Evolutionary conservation across 2,329 filamentous ascomycete species (phyloP).

Genomic region (Ophiocordyceps robertsii): DNA sequence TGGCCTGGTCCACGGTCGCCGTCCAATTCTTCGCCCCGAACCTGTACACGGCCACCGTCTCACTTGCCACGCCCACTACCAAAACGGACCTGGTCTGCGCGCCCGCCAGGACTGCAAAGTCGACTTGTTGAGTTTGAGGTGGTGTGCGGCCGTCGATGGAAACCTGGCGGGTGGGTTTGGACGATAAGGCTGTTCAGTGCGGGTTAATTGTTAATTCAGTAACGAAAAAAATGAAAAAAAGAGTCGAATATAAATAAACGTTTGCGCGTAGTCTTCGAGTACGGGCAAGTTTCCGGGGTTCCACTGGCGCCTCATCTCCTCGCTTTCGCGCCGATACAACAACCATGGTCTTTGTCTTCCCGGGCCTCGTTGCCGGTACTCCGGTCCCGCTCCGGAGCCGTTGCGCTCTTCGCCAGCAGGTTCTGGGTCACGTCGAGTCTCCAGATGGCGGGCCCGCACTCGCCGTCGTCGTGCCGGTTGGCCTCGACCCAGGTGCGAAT

Average conservation of each 20-base stretch:
- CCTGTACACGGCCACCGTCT: constrained; percentile 1
- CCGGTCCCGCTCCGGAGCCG: constrained; percentile 6
- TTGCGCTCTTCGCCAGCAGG: constrained; percentile 18
- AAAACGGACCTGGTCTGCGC: constrained; percentile 1
- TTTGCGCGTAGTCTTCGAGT: no score
- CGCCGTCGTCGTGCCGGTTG: constrained; percentile 12
- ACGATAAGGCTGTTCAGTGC: no score
- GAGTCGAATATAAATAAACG: no score
- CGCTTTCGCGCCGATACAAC: neutral
- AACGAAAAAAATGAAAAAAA: no score
- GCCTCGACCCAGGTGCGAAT: constrained; percentile 20
- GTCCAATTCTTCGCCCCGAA: constrained; percentile 2
- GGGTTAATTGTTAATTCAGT: no score
- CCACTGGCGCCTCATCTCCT: neutral
- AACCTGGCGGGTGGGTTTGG: no score
- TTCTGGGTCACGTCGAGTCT: constrained; percentile 21
- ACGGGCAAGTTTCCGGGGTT: no score
- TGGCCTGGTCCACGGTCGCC: constrained; percentile 4
- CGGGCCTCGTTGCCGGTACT: neutral
- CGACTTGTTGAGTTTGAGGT: no score
- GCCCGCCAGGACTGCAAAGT: no score
- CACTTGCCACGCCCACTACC: constrained; percentile 1
- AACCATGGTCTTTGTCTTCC: neutral
- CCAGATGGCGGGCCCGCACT: constrained; percentile 19
- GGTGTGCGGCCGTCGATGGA: no score